Evolutionary conservation across 495 filamentous ascomycete species (phyloP).

Genomic region (Aspergillus heteromorphus): DNA sequence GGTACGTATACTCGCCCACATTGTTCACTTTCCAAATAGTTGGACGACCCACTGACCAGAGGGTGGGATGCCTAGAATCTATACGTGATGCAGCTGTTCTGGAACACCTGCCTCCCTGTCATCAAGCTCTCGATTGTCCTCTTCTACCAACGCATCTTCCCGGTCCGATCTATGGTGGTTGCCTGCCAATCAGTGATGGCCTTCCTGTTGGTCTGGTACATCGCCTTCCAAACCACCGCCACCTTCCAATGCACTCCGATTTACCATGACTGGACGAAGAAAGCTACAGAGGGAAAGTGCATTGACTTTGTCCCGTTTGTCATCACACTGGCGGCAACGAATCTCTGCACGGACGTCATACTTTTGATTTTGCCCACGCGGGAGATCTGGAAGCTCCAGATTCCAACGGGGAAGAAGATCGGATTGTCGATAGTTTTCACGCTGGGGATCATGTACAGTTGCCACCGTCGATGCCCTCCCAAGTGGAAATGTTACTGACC

Average conservation of each 20-base stretch:
- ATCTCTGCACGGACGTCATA: neutral
- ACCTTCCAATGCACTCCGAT: neutral
- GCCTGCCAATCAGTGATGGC: neutral
- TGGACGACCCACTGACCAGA: too few relatives aligned
- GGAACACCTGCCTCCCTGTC: neutral
- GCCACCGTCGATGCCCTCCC: neutral
- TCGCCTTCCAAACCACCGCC: neutral
- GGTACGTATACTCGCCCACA: neutral
- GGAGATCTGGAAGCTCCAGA: neutral
- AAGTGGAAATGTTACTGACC: neutral
- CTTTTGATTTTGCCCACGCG: neutral
- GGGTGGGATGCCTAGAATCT: neutral
- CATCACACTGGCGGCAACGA: neutral
- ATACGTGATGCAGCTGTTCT: neutral
- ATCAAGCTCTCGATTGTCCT: neutral
- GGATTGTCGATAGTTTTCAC: neutral
- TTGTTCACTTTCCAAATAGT: too few relatives aligned
- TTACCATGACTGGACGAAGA: neutral
- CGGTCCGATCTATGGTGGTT: neutral
- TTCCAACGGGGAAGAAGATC: neutral
- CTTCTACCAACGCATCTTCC: constrained; percentile 1
- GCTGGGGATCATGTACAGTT: neutral
- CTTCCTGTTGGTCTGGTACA: neutral
- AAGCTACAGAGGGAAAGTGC: neutral
- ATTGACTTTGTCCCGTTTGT: neutral